Evolutionary conservation across 2,329 filamentous ascomycete species (phyloP).

Genomic region (Paradendryphiella salina): DNA sequence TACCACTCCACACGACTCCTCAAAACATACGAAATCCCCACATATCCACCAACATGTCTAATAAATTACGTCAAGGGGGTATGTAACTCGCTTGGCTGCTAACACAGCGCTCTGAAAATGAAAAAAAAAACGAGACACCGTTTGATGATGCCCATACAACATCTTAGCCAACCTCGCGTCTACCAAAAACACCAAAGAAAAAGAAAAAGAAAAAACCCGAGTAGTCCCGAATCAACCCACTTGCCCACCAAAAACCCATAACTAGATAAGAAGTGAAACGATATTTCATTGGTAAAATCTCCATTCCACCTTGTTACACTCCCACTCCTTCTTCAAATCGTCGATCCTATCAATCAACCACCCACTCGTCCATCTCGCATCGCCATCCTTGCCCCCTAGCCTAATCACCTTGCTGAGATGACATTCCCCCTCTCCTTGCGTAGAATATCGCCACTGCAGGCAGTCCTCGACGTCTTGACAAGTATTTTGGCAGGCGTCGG

Average conservation of each 20-base stretch:
- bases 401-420: slow-evolving; percentile 38
- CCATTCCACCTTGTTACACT: slow-evolving; percentile 36
- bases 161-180: not conserved
- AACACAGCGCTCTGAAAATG: no score
- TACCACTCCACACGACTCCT: no score
- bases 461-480: slow-evolving; percentile 40
- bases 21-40: no score
- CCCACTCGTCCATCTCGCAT: slow-evolving; percentile 39
- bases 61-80: not conserved
- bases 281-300: slow-evolving; percentile 29
- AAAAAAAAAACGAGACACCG: not conserved
- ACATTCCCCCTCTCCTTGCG: slow-evolving; percentile 36
- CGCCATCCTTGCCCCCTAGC: slow-evolving; percentile 29
- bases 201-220: no score
- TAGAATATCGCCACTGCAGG: slow-evolving; percentile 43
- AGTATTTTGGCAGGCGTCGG: slow-evolving; percentile 31
- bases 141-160: not conserved
- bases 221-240: no score
- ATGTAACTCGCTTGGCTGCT: not conserved
- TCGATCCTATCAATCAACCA: slow-evolving; percentile 44
- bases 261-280: not conserved
- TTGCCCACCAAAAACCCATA: no score
- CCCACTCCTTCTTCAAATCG: slow-evolving; percentile 27
- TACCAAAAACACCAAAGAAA: not conserved
- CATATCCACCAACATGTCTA: not conserved